phyloP scores from a whole-genome alignment of 2,329 filamentous ascomycete species.

The Orbilia ellipsospora region DNA sequence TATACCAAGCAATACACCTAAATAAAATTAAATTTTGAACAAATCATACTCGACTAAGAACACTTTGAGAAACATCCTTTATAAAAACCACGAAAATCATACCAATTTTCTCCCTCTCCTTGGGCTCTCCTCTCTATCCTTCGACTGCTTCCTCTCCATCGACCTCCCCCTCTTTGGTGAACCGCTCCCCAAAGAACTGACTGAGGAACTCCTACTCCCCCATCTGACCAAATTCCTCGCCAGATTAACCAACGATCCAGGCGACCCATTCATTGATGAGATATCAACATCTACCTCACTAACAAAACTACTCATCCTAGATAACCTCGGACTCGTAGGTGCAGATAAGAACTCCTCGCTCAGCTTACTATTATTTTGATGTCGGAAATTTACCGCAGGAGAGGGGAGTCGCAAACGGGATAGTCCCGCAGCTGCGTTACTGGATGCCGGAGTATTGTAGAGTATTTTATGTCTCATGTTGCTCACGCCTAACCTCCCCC shows the following conservation, averaged over 20 bases:
- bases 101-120: constrained; percentile 6
- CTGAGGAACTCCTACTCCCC: constrained; percentile 39
- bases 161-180: constrained; percentile 29
- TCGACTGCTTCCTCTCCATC: constrained; percentile 30
- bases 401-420: constrained; percentile 11
- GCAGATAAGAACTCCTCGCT: constrained; percentile 43
- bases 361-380: background rate
- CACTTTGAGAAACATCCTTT: background rate
- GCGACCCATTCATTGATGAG: constrained; percentile 35
- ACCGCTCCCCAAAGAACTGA: constrained; percentile 29
- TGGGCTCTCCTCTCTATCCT: constrained; percentile 22
- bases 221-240: constrained; percentile 30
- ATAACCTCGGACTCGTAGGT: constrained; percentile 44
- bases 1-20: background rate
- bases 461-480: constrained; percentile 49
- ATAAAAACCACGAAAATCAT: background rate
- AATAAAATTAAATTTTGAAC: constrained; percentile 3
- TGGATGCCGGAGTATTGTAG: constrained; percentile 44
- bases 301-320: constrained; percentile 35
- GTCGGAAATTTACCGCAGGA: constrained; percentile 1
- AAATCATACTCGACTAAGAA: constrained; percentile 9
- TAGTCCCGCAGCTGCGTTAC: constrained; percentile 22
- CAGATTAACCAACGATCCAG: constrained; percentile 43
- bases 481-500: constrained; percentile 5
- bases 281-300: constrained; percentile 25